Evolutionary conservation across 345 rosid genomes (phyloP), one percentile per base, ranked within the genome.

Genomic region (Arabidopsis suecica): DNA sequence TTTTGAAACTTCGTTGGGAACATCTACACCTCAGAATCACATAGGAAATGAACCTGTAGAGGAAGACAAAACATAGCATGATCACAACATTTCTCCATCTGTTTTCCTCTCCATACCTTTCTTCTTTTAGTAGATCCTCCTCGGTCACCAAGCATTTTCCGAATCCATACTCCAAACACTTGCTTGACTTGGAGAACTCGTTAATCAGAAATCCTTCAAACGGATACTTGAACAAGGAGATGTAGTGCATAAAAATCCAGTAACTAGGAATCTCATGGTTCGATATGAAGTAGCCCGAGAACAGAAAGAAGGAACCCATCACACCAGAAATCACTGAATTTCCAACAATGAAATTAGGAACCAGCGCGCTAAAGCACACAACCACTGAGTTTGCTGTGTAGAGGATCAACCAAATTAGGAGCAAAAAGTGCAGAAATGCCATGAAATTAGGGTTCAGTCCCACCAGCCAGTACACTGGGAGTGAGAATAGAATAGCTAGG

Each of bases 321-420:
- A 92, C 99, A 5, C 98, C 96, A 0, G 97, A 90, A 28, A 94
- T 90, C 66, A 94, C 87, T 0, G 98, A 91, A 69, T 90, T 94
- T 6, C 97, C 98, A 6, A 87, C 87, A 0, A 94, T 91, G 95
- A 94, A 91, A 41, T 90, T 91, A 1, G 98, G 98, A 14, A 86
- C 98, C 30, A 94, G 77, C 36, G 98, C 95, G 61, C 97, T 91
- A 82, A 90, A 87, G 73, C 98, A 94, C 49, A 90, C 93, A 73
- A 94, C 98, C 20, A 94, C 97, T 0, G 99, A 95, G 61, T 95
- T 92, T 14, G 99, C 99, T 1, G 97, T 92, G 84, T 90, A 90
- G 36, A 95, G 96, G 69, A 95, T 86, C 79, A 95, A 75, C 97
- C 99, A 95, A n/a, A 95, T 91, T 1, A 95, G 55, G 40, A 95